Base-by-base conservation (phyloP, 495 filamentous ascomycete genomes). In the Annulohypoxylon nitens region DNA sequence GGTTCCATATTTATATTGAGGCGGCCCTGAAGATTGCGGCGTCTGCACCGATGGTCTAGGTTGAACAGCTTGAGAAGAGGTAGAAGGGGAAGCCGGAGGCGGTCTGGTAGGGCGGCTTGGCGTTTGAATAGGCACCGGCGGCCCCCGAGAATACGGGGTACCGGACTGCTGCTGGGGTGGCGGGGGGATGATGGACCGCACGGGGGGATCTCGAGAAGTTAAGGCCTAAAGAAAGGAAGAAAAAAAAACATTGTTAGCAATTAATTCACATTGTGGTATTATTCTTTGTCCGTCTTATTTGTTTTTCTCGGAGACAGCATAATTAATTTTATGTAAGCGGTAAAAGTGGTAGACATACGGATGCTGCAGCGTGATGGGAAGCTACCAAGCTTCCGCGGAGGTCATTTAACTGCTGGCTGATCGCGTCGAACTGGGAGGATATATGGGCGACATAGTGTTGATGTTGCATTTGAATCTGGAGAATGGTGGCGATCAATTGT, bases 401-500 rank as follows among this genome's bases (percentile, higher is more conserved):
- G 51, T 79, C 77, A 23, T 69, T 71, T 50, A 79, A 62, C 57
- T 79, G 77, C 43, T 79, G 75, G 73, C 43, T 79, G 50, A 79
- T 79, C 41, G 57, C 57, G 51, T 77, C 77, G 51, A 74, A 79
- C 64, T 79, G 77, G 16, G 73, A 73, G 47, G 76, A 77, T 54
- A 79, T 79, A 43, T 77, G 77, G 16, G 70, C 73, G 53, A 79
- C 70, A 59, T 75, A 72, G 48, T 79, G 77, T 39, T 79, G 77
- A 62, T 79, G 77, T 69, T 77, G 77, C 75, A 64, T 74, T 50
- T 79, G 77, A 25, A 79, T 76, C 67, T 79, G 77, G 47, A 77
- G 70, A 34, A 79, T 79, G 50, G 75, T 77, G 64, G 70, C 72
- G 67, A 79, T 74, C 70, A 79, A 73, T 74, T 79, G 77, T 51